phyloP scores from a whole-genome alignment of 129 eudicot genomes.

The Tanacetum coccineum region DNA sequence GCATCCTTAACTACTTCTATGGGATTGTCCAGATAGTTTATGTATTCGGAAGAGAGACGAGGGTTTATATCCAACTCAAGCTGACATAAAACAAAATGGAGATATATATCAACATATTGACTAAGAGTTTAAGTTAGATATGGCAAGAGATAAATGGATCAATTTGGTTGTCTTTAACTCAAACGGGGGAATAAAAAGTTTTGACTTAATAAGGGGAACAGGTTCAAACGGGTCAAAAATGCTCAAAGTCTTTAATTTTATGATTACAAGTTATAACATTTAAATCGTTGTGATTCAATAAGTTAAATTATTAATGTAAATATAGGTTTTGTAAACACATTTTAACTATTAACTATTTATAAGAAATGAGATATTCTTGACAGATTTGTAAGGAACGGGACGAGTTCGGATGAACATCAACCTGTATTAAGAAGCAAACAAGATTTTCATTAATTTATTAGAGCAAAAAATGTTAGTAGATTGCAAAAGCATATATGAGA shows the following conservation, averaged over 20 bases:
- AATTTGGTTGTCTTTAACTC: too few relatives aligned
- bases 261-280: too few relatives aligned
- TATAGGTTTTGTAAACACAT: too few relatives aligned
- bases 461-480: not conserved
- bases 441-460: constrained; percentile 8
- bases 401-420: constrained; percentile 80
- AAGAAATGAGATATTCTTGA: constrained; percentile 54
- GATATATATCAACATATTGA: not conserved
- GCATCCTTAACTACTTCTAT: constrained; percentile 72
- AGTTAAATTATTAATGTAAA: too few relatives aligned
- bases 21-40: constrained; percentile 88
- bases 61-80: constrained; percentile 82
- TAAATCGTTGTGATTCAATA: too few relatives aligned
- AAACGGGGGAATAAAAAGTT: too few relatives aligned
- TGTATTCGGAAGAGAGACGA: constrained; percentile 92
- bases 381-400: constrained; percentile 77
- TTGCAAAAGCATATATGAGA: not conserved
- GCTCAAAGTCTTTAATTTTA: too few relatives aligned
- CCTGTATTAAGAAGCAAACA: constrained; percentile 48
- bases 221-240: too few relatives aligned
- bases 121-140: not conserved
- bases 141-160: too few relatives aligned
- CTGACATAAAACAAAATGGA: constrained; percentile 36
- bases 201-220: too few relatives aligned
- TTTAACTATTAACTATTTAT: not conserved